Percentiles rank a stretch among this genome's conserved stretches.
Evolutionary conservation across 1,284 basidiomycete species (phyloP).

Genomic region (Malassezia cuniculi): DNA sequence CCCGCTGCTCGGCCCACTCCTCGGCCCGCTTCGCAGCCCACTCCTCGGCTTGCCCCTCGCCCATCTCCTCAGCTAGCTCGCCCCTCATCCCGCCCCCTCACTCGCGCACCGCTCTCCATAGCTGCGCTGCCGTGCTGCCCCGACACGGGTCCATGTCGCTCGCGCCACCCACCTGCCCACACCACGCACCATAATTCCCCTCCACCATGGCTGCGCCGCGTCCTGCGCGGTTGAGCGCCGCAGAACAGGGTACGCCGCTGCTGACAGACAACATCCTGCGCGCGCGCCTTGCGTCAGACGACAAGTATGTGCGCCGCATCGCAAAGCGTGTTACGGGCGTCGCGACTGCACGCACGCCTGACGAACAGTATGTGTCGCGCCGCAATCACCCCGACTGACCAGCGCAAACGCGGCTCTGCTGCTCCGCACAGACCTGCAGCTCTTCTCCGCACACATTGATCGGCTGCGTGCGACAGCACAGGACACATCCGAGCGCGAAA

Average conservation of each 20-base stretch:
- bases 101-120: too few species aligned
- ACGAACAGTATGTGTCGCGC: constrained; percentile 5
- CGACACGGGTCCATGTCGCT: too few species aligned
- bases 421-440: constrained; percentile 3
- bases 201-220: too few species aligned
- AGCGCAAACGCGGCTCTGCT: constrained; percentile 1
- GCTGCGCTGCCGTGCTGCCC: too few species aligned
- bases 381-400: background rate
- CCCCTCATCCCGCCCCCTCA: too few species aligned
- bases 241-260: constrained; percentile 8
- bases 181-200: too few species aligned
- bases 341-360: background rate
- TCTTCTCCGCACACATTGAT: constrained; percentile 1
- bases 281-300: constrained; percentile 10
- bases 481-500: constrained; percentile 3
- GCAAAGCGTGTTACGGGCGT: constrained; percentile 8
- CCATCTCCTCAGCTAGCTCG: too few species aligned
- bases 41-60: too few species aligned
- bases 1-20: too few species aligned
- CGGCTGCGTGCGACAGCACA: background rate
- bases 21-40: too few species aligned
- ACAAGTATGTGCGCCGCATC: constrained; percentile 11
- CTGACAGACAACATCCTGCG: constrained; percentile 7
- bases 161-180: too few species aligned
- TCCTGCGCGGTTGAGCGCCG: background rate